Base-by-base conservation (phyloP, 768 basidiomycete species). In the Leucosporidium yakuticum region DNA sequence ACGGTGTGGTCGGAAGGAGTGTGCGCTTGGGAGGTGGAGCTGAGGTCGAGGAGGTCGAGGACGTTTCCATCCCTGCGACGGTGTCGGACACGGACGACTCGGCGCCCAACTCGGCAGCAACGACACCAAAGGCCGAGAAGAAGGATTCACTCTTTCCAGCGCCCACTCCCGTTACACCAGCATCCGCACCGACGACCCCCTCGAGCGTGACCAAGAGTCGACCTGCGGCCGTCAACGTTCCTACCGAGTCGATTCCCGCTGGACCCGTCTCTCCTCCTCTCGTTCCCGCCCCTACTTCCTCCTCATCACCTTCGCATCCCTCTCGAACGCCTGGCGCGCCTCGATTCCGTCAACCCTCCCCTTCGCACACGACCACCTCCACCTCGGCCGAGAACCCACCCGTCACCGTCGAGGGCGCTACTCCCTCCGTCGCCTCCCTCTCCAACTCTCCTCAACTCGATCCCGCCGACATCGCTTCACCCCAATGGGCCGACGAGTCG, bases 271-370 rank as follows among this genome's bases (percentile, higher is more conserved):
- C 34, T 47, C 60, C 49, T 49, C 60, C 60, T 32, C 60, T 61
- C 49, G 47, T 61, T 7, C 54, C 68, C 1, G 47, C 50, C 1
- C 59, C 65, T n/a, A n/a, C 51, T 23, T 31, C 60, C 47, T 51
- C 63, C 32, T 62, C 68, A 4, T 48, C 67, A 12, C 50, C 63
- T 21, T 29, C 58, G 4, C 62, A 29, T n/a, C 57, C 44, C 57
- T 47, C 58, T 23, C 34, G 60, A 14, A 56, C 57, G 20, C 62
- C 69, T 4, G 66, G 62, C 25, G 48, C 36, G 2, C 63, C 69
- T 32, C 66, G 69, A 8, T 60, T 67, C 7, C 63, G 65, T 20
- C 64, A 67, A 31, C 60, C 69, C 21, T 71, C 66, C 1, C 66
- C 69, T 1, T 63, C 66, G 21, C 58, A 60, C 31, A 34, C 65